Evolutionary conservation across 345 rosid species (phyloP).

Genomic region (Linum usitatissimum): DNA sequence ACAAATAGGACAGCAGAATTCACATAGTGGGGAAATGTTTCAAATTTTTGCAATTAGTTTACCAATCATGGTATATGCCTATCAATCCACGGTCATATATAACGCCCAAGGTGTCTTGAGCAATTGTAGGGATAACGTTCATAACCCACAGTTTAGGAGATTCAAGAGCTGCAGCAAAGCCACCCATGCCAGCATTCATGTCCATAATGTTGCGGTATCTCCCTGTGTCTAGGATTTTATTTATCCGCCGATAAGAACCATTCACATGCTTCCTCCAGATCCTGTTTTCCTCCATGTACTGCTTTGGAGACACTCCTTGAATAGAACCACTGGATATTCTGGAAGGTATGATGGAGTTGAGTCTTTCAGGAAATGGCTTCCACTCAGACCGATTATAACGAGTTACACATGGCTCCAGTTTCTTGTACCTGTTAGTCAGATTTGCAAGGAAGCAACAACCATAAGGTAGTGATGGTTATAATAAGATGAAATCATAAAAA

Average conservation of each 20-base stretch:
- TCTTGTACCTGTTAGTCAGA: background rate
- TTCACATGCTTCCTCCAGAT: constrained; percentile 2
- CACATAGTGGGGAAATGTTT: background rate
- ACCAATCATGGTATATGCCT: constrained; percentile 1
- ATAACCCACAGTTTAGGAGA: constrained; percentile 1
- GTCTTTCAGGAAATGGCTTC: constrained; percentile 3
- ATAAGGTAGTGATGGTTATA: background rate
- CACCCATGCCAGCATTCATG: constrained; percentile 2
- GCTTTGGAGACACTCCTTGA: background rate
- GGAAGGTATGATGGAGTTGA: background rate
- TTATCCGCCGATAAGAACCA: background rate
- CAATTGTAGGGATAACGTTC: constrained; percentile 2
- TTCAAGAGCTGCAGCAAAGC: constrained; percentile 1
- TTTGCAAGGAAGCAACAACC: background rate
- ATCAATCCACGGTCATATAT: background rate
- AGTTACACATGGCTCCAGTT: constrained; percentile 6
- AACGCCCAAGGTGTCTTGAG: background rate
- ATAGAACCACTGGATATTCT: constrained; percentile 1
- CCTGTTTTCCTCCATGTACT: background rate
- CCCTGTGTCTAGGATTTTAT: background rate
- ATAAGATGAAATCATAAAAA: background rate
- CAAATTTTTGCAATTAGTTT: background rate
- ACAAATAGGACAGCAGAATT: background rate
- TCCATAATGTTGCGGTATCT: constrained; percentile 5
- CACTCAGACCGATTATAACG: background rate